A percentile compares a stretch with the other conserved stretches of the same genome.
These are phyloP conservation scores for Penicillium sp. DNA, from an alignment of 2,329 filamentous ascomycete genomes.

Conservation along the genomic window DNA sequence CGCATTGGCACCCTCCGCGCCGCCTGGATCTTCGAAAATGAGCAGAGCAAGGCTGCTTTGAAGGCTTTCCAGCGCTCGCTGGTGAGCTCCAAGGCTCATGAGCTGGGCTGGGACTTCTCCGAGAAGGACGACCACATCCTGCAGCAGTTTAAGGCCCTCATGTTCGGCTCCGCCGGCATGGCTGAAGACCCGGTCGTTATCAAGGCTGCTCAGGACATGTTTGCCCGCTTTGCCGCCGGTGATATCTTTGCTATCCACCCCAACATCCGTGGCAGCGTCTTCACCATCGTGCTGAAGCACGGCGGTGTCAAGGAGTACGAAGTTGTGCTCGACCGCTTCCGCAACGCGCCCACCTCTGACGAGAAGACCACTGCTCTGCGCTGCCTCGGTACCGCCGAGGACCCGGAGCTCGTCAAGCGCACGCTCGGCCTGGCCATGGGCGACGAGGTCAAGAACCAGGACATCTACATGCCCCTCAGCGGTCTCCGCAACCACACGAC, in stretches of 20 bases:
- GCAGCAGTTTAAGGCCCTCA: slow-evolving; percentile 89
- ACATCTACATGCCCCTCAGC: slow-evolving; percentile 82
- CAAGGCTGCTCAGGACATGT: slow-evolving; percentile 82
- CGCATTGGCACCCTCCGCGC: slow-evolving; percentile 72
- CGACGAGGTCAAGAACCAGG: slow-evolving; percentile 85
- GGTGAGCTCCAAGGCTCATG: slow-evolving; percentile 72
- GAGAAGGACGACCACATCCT: slow-evolving; percentile 81
- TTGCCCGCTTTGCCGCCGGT: slow-evolving; percentile 73
- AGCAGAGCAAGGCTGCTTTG: slow-evolving; percentile 64
- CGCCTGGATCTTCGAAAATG: slow-evolving; percentile 85
- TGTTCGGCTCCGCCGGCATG: slow-evolving; percentile 79
- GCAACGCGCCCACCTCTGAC: slow-evolving; percentile 69
- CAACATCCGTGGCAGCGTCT: slow-evolving; percentile 83
- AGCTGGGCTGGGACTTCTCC: slow-evolving; percentile 82
- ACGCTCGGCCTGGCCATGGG: slow-evolving; percentile 71
- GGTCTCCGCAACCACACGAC: slow-evolving; percentile 71
- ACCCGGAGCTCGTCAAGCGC: slow-evolving; percentile 73
- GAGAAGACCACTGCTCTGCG: slow-evolving; percentile 90
- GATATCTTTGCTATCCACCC: slow-evolving; percentile 81
- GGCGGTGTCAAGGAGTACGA: slow-evolving; percentile 86
- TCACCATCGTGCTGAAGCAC: slow-evolving; percentile 75
- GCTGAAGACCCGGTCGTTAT: slow-evolving; percentile 74
- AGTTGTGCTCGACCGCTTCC: slow-evolving; percentile 68
- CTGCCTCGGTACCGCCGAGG: slow-evolving; percentile 70
- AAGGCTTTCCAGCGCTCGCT: slow-evolving; percentile 79